phyloP scores from a whole-genome alignment of 371 early-diverging fungal species.

The Syncephalastrum contaminatum region DNA sequence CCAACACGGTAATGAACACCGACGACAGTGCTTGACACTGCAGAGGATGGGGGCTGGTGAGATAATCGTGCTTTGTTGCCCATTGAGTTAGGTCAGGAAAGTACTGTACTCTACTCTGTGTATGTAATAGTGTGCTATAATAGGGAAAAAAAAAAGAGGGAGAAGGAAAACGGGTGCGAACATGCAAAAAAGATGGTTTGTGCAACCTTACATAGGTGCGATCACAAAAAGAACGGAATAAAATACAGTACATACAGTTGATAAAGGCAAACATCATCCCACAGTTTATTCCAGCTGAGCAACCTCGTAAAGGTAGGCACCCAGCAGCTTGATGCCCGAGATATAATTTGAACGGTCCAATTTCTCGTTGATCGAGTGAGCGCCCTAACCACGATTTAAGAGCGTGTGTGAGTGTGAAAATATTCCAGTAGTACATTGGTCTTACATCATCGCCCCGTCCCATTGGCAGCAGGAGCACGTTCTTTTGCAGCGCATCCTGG shows the following conservation, averaged over 20 bases:
- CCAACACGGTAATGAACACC: conserved; percentile 94
- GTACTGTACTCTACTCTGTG: too few species aligned
- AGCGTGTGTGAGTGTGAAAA: conserved; percentile 2
- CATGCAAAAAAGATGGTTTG: too few species aligned
- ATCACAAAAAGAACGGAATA: too few species aligned
- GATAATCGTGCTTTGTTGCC: too few species aligned
- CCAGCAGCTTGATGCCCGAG: conserved; percentile 91
- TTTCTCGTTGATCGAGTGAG: conserved; percentile 97
- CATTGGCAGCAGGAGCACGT: conserved; percentile 91
- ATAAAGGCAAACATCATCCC: too few species aligned
- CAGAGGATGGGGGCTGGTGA: not conserved
- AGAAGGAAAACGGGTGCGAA: conserved; percentile 1
- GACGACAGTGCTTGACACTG: conserved; percentile 58
- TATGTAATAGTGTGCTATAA: too few species aligned
- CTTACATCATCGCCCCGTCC: conserved; percentile 82
- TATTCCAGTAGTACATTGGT: conserved; percentile 1
- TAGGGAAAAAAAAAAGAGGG: not conserved
- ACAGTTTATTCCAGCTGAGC: conserved; percentile 35
- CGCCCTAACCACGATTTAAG: conserved; percentile 61
- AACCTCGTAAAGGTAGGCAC: conserved; percentile 88
- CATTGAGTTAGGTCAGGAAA: too few species aligned
- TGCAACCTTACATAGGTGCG: too few species aligned
- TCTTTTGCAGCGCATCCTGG: conserved; percentile 91
- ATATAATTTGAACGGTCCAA: conserved; percentile 91
- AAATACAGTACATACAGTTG: too few species aligned